Conservation (phyloP, 2,329 filamentous ascomycete species). For the Tolypocladium ophioglossoides region DNA sequence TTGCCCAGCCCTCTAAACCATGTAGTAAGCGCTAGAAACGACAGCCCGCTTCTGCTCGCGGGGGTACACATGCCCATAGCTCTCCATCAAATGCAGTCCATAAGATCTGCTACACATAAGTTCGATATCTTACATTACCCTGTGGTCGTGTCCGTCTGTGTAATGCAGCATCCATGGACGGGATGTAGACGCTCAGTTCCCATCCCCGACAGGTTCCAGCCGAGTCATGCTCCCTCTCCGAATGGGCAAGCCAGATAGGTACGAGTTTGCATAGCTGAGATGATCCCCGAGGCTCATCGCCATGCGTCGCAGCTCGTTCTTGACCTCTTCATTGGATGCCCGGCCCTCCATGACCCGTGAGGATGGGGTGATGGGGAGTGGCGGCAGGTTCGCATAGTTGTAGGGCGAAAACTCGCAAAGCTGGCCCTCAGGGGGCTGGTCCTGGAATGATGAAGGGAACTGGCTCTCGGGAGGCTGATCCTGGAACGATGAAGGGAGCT, state of each 20-base stretch:
- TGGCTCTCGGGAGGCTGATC: conserved; percentile 2
- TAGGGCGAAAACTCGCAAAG: conserved; percentile 9
- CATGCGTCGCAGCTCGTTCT: conserved; percentile 38
- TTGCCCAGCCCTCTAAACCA: not conserved
- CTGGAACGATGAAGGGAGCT: conserved; percentile 4
- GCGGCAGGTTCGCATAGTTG: conserved; percentile 18
- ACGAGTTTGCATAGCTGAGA: conserved; percentile 32
- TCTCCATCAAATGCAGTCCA: not conserved
- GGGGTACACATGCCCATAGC: not conserved
- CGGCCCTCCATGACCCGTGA: conserved; percentile 43
- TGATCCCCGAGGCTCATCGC: conserved; percentile 40
- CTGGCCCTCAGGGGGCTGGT: conserved; percentile 8
- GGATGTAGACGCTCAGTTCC: not conserved
- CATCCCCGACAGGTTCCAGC: conserved; percentile 2
- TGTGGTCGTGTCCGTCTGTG: not conserved
- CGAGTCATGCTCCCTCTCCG: conserved; percentile 21
- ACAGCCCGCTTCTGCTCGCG: not conserved
- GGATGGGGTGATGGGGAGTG: conserved; percentile 34
- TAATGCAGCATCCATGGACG: not conserved
- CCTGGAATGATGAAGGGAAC: conserved; percentile 3
- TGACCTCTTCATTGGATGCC: conserved; percentile 39
- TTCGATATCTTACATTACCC: not conserved
- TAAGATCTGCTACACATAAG: not conserved
- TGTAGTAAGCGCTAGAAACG: not conserved
- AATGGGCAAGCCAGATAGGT: conserved; percentile 29